Conservation (phyloP, 352 stramenopile genomes). For the Nothophytophthora sp. region DNA sequence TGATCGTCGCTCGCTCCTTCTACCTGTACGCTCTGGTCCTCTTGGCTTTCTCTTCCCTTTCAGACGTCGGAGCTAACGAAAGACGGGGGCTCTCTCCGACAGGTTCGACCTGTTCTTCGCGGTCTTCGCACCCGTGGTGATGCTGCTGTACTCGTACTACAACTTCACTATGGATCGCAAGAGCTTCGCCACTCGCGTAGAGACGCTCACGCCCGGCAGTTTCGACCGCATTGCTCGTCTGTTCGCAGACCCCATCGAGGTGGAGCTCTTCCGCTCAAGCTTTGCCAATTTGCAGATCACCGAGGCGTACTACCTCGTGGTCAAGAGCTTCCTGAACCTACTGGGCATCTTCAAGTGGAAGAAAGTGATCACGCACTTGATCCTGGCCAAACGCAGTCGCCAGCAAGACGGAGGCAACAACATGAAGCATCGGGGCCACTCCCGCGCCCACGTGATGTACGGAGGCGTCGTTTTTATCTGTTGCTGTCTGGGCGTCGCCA, state of each 20-base stretch:
- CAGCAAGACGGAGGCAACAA: slow-evolving; percentile 12
- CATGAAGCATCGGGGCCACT: slow-evolving; percentile 15
- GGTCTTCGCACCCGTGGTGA: slow-evolving; percentile 45
- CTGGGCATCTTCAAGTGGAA: slow-evolving; percentile 55
- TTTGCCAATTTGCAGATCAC: slow-evolving; percentile 41
- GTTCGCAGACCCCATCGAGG: slow-evolving; percentile 36
- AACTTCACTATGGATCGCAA: slow-evolving; percentile 45
- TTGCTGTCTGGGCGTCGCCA: slow-evolving; percentile 29
- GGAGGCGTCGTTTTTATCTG: slow-evolving; percentile 41
- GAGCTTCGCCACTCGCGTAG: slow-evolving; percentile 22
- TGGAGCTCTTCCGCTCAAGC: slow-evolving; percentile 35
- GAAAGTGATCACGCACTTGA: slow-evolving; percentile 37
- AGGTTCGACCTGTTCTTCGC: slow-evolving; percentile 59
- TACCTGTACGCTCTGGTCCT: slow-evolving; percentile 32
- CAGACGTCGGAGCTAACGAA: not conserved
- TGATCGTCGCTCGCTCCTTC: slow-evolving; percentile 37
- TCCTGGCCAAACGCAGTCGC: slow-evolving; percentile 23
- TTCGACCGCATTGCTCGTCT: slow-evolving; percentile 41
- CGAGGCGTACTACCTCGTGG: slow-evolving; percentile 24
- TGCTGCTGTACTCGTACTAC: slow-evolving; percentile 39
- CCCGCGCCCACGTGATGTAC: slow-evolving; percentile 28
- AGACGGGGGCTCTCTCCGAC: too few relatives aligned
- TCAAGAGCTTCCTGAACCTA: slow-evolving; percentile 41
- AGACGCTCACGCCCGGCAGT: slow-evolving; percentile 24
- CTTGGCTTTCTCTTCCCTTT: not conserved